Evolutionary conservation across 495 filamentous ascomycete genomes (phyloP), one percentile per base, ranked within the genome.

Genomic region (Penicillium bovifimosum): DNA sequence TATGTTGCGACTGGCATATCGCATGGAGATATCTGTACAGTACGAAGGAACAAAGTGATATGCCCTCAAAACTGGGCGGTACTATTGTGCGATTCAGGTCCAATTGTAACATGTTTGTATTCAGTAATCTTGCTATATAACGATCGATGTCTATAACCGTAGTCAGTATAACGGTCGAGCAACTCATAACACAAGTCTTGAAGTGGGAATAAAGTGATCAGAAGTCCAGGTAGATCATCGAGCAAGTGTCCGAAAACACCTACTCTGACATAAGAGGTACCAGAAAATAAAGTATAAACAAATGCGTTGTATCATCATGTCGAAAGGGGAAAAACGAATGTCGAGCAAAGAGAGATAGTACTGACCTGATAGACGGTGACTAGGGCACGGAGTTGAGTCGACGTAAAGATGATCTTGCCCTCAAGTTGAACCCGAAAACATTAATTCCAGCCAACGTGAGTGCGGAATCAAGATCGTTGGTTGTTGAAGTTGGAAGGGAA

Each of bases 161-260:
- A 61, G 55, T 66, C 52, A 66, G 63, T 58, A 61, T 10, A 52
- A 64, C 50, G 44, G 57, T 46, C 49, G 42, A 38, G 26, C 44
- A 50, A 62, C 20, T 45, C 11, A 44, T 43, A 46, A 42, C 33
- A 57, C 20, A 31, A 41, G 39, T 33, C 7, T 36, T 35, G 32
- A 51, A 51, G 33, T 41, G 31, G 55, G 47, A 55, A 56, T n/a
- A 41, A 35, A 14, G 51, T 26, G 47, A 59, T 82, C 79, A 82
- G 79, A 82, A 81, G 79, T 80, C 79, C 78, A 71, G 67, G 71
- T 76, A 79, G 78, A 80, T 80, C 79, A 82, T 80, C 63, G 78
- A 70, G 72, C 65, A 59, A 62, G 58, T 51, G 63, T 66, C 72
- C 68, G 68, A 58, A 69, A 57, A 67, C 61, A 62, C 64, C 43